phyloP scores from a whole-genome alignment of 345 rosid genomes.

The Cardamine chenopodiifolia region DNA sequence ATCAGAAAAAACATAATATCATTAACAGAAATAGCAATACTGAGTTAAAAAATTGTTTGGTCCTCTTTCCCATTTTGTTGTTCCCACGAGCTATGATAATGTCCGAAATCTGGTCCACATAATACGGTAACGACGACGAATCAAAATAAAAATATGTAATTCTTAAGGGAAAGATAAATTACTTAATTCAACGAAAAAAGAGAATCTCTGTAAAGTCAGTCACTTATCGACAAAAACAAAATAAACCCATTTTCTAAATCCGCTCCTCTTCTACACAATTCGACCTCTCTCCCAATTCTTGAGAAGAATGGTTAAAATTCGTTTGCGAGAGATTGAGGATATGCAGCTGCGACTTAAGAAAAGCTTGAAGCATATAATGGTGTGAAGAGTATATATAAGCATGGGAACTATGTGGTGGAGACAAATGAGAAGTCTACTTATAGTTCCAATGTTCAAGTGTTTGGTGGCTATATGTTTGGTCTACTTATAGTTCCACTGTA shows the following conservation, averaged over 20 bases:
- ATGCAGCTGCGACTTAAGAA: conserved; percentile 1
- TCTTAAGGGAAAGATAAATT: not conserved
- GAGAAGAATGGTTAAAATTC: not conserved
- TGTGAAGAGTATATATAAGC: conserved; percentile 15
- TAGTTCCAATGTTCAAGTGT: conserved; percentile 50
- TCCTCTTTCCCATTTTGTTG: conserved; percentile 8
- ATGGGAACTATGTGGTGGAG: conserved; percentile 46
- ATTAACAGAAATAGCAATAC: not conserved
- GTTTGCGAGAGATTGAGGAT: not conserved
- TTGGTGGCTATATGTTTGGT: conserved; percentile 53
- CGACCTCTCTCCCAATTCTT: conserved; percentile 6
- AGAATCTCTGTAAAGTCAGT: conserved; percentile 34
- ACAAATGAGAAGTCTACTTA: conserved; percentile 44
- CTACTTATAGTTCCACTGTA: conserved; percentile 55
- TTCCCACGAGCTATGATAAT: conserved; percentile 29
- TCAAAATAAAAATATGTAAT: not conserved
- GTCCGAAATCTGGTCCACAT: conserved; percentile 33
- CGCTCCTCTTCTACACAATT: not conserved
- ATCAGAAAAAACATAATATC: too few relatives aligned
- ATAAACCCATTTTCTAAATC: conserved; percentile 6
- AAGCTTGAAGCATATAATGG: conserved; percentile 30
- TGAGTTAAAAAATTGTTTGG: conserved; percentile 12
- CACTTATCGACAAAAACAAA: conserved; percentile 18
- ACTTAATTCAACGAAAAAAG: not conserved
- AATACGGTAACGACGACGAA: not conserved